A percentile compares a stretch with the other conserved stretches of the same genome.
phyloP scores from a whole-genome alignment of 805 yeast species.

The Ogataea glucozyma region DNA sequence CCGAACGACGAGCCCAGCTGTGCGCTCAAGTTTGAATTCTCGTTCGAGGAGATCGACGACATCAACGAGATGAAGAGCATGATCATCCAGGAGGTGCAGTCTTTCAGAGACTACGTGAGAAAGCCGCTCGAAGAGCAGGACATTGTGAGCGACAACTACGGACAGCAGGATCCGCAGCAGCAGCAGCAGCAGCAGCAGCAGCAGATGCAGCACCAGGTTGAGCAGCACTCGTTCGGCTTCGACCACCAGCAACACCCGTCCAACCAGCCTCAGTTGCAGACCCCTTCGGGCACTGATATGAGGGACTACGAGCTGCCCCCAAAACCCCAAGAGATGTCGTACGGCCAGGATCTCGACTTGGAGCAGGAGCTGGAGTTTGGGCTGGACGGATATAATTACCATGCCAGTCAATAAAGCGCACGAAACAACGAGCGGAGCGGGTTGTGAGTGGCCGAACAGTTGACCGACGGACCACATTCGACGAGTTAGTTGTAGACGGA shows the following conservation, averaged over 20 bases:
- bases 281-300: conserved; percentile 48
- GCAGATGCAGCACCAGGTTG: not conserved
- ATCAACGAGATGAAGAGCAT: conserved; percentile 70
- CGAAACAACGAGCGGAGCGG: not conserved
- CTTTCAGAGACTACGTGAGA: conserved; percentile 79
- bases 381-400: conserved; percentile 49
- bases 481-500: no score
- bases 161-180: conserved; percentile 28
- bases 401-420: conserved; percentile 8
- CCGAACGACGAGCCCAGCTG: conserved; percentile 90
- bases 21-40: conserved; percentile 77
- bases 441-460: not conserved
- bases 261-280: conserved; percentile 37
- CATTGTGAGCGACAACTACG: conserved; percentile 33
- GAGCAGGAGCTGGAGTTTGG: conserved; percentile 72
- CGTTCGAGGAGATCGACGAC: conserved; percentile 84
- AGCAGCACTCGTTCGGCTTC: conserved; percentile 15
- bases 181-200: conserved; percentile 19
- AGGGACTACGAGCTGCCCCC: conserved; percentile 58
- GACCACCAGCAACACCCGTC: conserved; percentile 18
- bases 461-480: not conserved
- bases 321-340: conserved; percentile 54
- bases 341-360: conserved; percentile 42
- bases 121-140: conserved; percentile 61
- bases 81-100: conserved; percentile 77